phyloP scores from a whole-genome alignment of 2,329 filamentous ascomycete species.

The Chaetomiaceae sp. region DNA sequence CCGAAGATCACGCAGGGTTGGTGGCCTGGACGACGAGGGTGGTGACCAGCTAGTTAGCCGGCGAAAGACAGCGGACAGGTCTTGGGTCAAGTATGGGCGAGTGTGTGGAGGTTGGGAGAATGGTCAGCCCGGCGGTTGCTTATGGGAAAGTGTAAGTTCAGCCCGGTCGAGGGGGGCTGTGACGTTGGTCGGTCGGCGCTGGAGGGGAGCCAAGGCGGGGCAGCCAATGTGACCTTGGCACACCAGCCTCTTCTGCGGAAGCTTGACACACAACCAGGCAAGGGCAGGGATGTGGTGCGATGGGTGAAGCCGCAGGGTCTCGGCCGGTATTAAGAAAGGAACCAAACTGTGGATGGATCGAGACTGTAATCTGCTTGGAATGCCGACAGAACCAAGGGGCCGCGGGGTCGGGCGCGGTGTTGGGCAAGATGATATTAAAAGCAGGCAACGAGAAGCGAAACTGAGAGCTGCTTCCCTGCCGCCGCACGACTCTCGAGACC shows the following conservation, averaged over 20 bases:
- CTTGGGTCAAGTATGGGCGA: neutral
- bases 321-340: conserved; percentile 15
- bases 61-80: too few species aligned
- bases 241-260: conserved; percentile 15
- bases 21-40: conserved; percentile 5
- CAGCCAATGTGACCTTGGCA: conserved; percentile 25
- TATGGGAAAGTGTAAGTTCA: conserved; percentile 11
- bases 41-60: neutral
- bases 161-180: conserved; percentile 20
- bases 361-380: conserved; percentile 2
- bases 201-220: conserved; percentile 22
- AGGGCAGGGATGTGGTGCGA: neutral
- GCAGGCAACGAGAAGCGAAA: neutral
- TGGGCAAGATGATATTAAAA: conserved; percentile 11
- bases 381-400: neutral
- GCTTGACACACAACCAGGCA: too few species aligned
- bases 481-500: conserved; percentile 1
- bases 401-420: conserved; percentile 9
- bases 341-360: neutral
- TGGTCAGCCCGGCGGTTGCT: conserved; percentile 3
- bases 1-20: conserved; percentile 14
- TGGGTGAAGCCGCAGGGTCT: conserved; percentile 2
- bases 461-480: conserved; percentile 4
- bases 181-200: conserved; percentile 21
- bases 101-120: neutral